Conservation (phyloP, 148 eudicot species). For the Salicornia ramosissima region DNA sequence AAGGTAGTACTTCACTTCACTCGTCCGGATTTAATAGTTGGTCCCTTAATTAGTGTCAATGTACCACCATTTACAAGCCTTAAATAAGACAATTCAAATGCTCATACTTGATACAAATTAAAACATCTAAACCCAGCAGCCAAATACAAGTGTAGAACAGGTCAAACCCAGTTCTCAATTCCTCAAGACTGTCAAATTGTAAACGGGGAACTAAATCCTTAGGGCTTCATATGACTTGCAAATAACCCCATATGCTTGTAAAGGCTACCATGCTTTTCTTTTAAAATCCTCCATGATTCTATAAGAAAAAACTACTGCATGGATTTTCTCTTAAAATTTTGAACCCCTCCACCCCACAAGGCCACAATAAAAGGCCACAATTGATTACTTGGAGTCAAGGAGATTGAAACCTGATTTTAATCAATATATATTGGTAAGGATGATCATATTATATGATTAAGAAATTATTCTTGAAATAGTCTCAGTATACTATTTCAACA, state of each 20-base stretch:
- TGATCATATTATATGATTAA: neutral
- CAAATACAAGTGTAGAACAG: neutral
- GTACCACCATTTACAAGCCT: neutral
- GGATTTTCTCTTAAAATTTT: neutral
- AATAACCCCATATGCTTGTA: neutral
- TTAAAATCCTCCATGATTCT: too few species aligned
- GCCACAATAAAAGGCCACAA: neutral
- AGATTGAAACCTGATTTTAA: neutral
- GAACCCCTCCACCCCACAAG: neutral
- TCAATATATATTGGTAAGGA: neutral
- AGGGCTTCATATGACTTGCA: neutral
- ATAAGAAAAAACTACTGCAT: neutral
- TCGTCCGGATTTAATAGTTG: neutral
- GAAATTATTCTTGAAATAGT: neutral
- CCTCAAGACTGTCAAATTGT: neutral
- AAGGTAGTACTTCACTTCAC: neutral
- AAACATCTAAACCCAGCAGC: neutral
- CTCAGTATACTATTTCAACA: neutral
- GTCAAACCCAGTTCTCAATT: neutral
- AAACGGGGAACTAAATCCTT: neutral
- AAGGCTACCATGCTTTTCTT: neutral
- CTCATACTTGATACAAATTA: neutral
- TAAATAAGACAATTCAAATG: neutral
- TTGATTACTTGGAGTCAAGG: neutral
- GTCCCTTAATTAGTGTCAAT: neutral